A percentile compares a stretch with the other conserved stretches of the same genome.
These are phyloP conservation scores for Botrytis medusae DNA, from an alignment of 2,329 filamentous ascomycete genomes.

Conservation along the genomic window DNA sequence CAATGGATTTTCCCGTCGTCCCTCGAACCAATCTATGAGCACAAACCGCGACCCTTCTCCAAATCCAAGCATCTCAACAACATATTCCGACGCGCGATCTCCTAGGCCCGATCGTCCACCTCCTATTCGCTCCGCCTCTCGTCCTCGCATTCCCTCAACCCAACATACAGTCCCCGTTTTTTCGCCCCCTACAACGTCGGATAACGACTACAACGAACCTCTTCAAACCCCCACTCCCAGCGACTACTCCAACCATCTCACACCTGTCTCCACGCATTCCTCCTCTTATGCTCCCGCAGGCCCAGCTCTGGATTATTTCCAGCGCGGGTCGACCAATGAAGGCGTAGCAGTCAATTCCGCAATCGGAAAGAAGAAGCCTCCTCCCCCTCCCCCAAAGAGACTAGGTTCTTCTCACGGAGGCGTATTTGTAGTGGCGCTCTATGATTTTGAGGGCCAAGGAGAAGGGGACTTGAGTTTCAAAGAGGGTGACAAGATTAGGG, in stretches of 20 bases:
- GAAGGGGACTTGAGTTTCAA: slow-evolving; percentile 70
- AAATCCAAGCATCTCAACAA: slow-evolving; percentile 27
- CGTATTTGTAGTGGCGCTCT: slow-evolving; percentile 62
- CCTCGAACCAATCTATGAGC: slow-evolving; percentile 43
- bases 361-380: slow-evolving; percentile 66
- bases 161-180: slow-evolving; percentile 45
- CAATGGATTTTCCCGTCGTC: slow-evolving; percentile 45
- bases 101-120: slow-evolving; percentile 11
- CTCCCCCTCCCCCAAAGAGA: slow-evolving; percentile 66
- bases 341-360: slow-evolving; percentile 45
- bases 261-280: slow-evolving; percentile 34
- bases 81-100: slow-evolving; percentile 29
- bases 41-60: slow-evolving; percentile 23
- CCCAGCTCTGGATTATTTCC: slow-evolving; percentile 38
- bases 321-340: slow-evolving; percentile 31
- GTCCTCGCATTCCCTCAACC: slow-evolving; percentile 13
- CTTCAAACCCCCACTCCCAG: slow-evolving; percentile 25
- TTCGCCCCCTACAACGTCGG: slow-evolving; percentile 27
- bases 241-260: slow-evolving; percentile 33
- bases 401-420: slow-evolving; percentile 48
- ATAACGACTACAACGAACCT: slow-evolving; percentile 23
- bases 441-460: slow-evolving; percentile 70
- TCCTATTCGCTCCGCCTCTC: slow-evolving; percentile 10
- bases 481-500: slow-evolving; percentile 74
- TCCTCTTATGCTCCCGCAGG: slow-evolving; percentile 36